Base-by-base conservation (phyloP, 768 basidiomycete genomes). In the Phaffia australis region DNA sequence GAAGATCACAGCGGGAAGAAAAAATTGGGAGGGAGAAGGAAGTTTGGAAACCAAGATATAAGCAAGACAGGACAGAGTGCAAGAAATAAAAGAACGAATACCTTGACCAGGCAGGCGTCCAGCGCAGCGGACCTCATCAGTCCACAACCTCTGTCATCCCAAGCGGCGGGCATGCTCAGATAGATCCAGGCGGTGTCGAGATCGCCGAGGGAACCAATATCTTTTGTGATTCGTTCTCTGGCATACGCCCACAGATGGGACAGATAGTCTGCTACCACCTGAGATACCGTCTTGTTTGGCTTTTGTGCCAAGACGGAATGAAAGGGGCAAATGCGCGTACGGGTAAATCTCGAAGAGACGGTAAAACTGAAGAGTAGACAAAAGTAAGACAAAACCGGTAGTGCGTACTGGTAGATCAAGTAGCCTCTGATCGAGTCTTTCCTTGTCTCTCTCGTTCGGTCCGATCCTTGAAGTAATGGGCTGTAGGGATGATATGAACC, bases 401-500 rank as follows among this genome's bases (percentile, higher is more conserved):
- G 27, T 21, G 80, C 86, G 70, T 73, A 89, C 88, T 46, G 89
- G 90, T 14, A 91, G 76, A 5, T 81, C 79, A 46, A 90, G 89
- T 23, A 92, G 80, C 47, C 89, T 85, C 61, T 85, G 85, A 77
- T 92, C 88, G 35, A 88, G 74, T 30, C 11, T 42, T 42, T 11
- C 35, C 11, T 42, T 11, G 6, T 42, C 35, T 11, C 35, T 42
- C 35, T 42, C 35, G 35, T 42, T 11, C 11, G 35, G 11, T 42
- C 80, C 80, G 70, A 89, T 85, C 46, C 89, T 85, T 55, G 91
- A 79, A 0, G 83, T 87, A 62, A 82, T 82, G 2, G 90, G 89
- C 72, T 91, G 88, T 65, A 93, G 79, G 75, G 88, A 89, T 60
- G 92, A 78, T 73, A 92, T 92, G 80, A 91, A 93, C 85, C 84